Conservation (phyloP, 2,329 filamentous ascomycete species). For the Sporothrix curviconia region DNA sequence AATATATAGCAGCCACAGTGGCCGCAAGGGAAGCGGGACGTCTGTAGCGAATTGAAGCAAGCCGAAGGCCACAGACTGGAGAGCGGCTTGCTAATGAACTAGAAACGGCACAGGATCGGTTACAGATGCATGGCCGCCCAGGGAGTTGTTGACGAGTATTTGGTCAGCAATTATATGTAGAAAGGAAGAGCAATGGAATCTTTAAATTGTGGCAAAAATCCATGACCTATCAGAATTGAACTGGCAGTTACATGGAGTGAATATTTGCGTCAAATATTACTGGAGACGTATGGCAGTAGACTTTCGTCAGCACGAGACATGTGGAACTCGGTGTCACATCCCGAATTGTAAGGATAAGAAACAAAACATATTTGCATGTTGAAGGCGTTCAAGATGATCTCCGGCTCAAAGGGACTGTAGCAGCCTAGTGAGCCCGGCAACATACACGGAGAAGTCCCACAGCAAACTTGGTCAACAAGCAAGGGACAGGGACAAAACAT, state of each 20-base stretch:
- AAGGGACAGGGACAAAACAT: background rate
- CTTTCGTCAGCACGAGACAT: background rate
- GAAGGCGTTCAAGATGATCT: background rate
- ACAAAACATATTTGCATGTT: background rate
- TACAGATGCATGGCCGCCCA: background rate
- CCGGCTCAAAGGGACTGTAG: background rate
- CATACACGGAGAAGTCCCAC: background rate
- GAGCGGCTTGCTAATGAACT: background rate
- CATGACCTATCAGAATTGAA: too few species aligned
- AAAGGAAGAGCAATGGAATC: background rate
- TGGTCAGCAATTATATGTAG: background rate
- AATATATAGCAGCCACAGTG: too few species aligned
- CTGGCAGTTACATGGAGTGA: too few species aligned
- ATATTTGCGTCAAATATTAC: too few species aligned
- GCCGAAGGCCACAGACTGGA: conserved; percentile 2
- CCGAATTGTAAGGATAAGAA: background rate
- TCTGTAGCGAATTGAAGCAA: background rate
- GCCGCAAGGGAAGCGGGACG: conserved; percentile 1
- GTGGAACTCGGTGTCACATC: background rate
- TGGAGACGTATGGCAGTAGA: background rate
- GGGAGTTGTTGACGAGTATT: background rate
- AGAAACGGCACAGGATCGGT: background rate
- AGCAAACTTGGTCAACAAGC: background rate
- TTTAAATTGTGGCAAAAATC: too few species aligned
- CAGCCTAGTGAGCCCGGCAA: background rate